A percentile compares a stretch with the other conserved stretches of the same genome.
Conservation (phyloP, 2,329 filamentous ascomycete species). For the Talaromyces funiculosus region DNA sequence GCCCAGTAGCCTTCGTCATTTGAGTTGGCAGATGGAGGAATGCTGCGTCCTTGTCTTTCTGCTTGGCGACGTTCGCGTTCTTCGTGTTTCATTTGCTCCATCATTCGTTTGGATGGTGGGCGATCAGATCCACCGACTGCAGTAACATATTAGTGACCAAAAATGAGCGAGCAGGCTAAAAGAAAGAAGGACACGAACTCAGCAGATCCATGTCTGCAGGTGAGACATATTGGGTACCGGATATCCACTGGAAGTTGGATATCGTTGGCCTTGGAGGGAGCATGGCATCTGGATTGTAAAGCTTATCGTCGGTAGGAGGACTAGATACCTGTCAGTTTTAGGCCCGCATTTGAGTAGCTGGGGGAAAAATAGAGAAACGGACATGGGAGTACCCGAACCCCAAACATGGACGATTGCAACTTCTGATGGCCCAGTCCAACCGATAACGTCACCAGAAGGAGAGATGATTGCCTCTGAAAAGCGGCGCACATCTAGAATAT, state of each 20-base stretch:
- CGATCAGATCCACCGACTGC: slow-evolving; percentile 75
- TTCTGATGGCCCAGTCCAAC: slow-evolving; percentile 85
- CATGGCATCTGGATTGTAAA: slow-evolving; percentile 70
- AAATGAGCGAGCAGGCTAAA: background rate
- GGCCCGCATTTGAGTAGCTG: background rate
- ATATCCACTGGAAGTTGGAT: slow-evolving; percentile 92
- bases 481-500: slow-evolving; percentile 68
- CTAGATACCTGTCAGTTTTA: slow-evolving; percentile 28
- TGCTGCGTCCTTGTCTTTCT: slow-evolving; percentile 32
- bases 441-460: slow-evolving; percentile 72
- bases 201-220: slow-evolving; percentile 82
- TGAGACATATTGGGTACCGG: slow-evolving; percentile 86
- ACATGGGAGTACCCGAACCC: slow-evolving; percentile 64
- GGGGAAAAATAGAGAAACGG: slow-evolving; percentile 31
- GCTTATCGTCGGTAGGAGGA: slow-evolving; percentile 56
- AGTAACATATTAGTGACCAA: background rate
- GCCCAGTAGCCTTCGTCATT: slow-evolving; percentile 64
- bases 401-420: slow-evolving; percentile 77
- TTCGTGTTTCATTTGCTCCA: slow-evolving; percentile 71
- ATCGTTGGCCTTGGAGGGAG: slow-evolving; percentile 84
- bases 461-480: slow-evolving; percentile 66
- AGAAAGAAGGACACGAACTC: slow-evolving; percentile 38
- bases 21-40: slow-evolving; percentile 20
- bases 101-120: slow-evolving; percentile 81
- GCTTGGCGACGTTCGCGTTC: slow-evolving; percentile 51